Percentiles rank a stretch among this genome's conserved stretches.
Conservation (phyloP, 129 eudicot genomes). For the Ambrosia artemisiifolia region DNA sequence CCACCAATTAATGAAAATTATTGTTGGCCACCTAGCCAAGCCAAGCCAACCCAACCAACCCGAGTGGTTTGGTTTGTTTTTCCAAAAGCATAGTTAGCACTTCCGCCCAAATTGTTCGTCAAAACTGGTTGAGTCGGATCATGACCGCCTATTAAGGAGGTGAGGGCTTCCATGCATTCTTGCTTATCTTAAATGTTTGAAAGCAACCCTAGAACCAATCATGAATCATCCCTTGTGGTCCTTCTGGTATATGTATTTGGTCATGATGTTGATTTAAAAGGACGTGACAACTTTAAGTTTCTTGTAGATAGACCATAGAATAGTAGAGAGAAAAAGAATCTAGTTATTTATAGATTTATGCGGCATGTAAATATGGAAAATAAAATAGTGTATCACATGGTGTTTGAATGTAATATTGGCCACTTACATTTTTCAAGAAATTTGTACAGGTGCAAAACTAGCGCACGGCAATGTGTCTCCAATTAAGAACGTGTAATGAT, state of each 20-base stretch:
- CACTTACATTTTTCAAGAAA: constrained; percentile 24
- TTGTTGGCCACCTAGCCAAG: no score
- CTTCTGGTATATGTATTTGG: constrained; percentile 25
- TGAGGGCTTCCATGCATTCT: constrained; percentile 24
- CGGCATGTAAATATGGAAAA: constrained; percentile 35
- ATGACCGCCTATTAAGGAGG: background rate
- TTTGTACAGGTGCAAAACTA: constrained; percentile 12
- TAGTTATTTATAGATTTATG: background rate
- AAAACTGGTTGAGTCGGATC: no score
- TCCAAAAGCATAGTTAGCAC: no score
- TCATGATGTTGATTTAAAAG: no score
- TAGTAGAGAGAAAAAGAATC: constrained; percentile 5
- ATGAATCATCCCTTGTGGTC: constrained; percentile 39
- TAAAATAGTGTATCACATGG: constrained; percentile 19
- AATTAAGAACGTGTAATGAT: background rate
- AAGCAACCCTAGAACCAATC: constrained; percentile 39
- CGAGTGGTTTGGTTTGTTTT: no score
- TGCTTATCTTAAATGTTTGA: constrained; percentile 29
- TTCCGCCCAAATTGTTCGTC: no score
- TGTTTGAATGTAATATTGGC: constrained; percentile 25
- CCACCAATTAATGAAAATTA: no score
- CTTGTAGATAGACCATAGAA: constrained; percentile 12
- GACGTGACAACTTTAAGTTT: no score
- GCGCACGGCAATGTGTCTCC: constrained; percentile 14
- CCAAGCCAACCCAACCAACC: no score